Conservation (phyloP, 2,329 filamentous ascomycete genomes). For the Aureobasidium sp. region DNA sequence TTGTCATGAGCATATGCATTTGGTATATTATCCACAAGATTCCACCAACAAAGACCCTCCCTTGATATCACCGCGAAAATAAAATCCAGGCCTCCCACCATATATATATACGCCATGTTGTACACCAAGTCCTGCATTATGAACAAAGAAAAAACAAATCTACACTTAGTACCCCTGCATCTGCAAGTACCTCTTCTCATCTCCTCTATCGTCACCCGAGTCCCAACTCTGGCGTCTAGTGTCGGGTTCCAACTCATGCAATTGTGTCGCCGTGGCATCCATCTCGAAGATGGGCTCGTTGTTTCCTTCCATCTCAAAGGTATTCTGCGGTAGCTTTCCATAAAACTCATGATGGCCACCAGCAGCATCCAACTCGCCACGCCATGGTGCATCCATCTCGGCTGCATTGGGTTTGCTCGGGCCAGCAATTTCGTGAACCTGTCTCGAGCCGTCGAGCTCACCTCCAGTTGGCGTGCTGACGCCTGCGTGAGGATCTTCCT, state of each 20-base stretch:
- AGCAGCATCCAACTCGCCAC: constrained; percentile 24
- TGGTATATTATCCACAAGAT: not conserved
- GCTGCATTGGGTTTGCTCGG: constrained; percentile 21
- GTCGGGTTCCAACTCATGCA: constrained; percentile 20
- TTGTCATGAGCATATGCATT: not conserved
- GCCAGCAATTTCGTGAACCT: constrained; percentile 28
- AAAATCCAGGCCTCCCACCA: not conserved
- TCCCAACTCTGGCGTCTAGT: constrained; percentile 13
- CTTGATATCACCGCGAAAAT: not conserved
- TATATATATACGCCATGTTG: not conserved
- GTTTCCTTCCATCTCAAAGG: constrained; percentile 20
- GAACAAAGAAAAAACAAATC: not conserved
- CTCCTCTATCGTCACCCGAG: constrained; percentile 10
- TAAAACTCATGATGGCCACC: constrained; percentile 17
- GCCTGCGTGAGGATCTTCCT: constrained; percentile 19
- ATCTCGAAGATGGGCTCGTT: constrained; percentile 23
- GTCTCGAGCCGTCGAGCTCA: constrained; percentile 25
- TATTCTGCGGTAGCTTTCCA: constrained; percentile 15
- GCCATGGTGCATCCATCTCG: constrained; percentile 27
- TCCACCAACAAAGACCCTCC: not conserved
- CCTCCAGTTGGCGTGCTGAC: constrained; percentile 26
- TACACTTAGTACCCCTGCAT: constrained; percentile 3
- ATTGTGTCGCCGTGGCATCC: constrained; percentile 20
- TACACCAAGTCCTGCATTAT: not conserved
- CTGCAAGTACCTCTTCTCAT: constrained; percentile 16